Base-by-base conservation (phyloP, 164 flowering plant genomes). In the Dillenia turbinata region DNA sequence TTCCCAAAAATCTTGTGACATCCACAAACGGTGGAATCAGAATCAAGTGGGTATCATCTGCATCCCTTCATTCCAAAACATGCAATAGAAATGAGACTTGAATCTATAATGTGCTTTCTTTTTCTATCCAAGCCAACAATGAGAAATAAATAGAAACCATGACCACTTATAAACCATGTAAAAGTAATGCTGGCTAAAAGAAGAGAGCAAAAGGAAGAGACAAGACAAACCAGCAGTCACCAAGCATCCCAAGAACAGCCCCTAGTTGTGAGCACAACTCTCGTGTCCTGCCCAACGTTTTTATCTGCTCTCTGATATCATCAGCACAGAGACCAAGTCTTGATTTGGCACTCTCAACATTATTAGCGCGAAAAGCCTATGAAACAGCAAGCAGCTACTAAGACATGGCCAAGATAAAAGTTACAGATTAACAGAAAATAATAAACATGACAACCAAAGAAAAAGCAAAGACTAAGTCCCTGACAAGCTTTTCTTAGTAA, bases 191-290 rank as follows among this genome's bases (percentile, higher is more conserved):
- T 2, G 40, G 40, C 40, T 26, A 26, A 49, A 15, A 45, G 44
- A 66, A 59, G 49, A n/a, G 52, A 49, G 51, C 16, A 46, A 65
- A 19, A 57, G 11, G 48, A 44, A 54, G 55, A 72, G 12, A 55
- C 60, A 59, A 47, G 49, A 47, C 80, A 54, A 26, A 91, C 99
- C 97, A 86, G 84, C 99, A 94, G 68, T 94, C 99, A 57, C 99
- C 99, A 70, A 94, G 96, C 96, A 88, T 88, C 14, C 99, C 99
- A 40, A 94, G 83, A 57, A 94, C 94, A 13, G 97, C 99, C 49
- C 99, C 99, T 52, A 94, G 84, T 79, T 94, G 99, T 44, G 99
- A 89, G 72, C 96, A 89, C 67, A 94, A 71, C 76, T 94, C 97
- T 50, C 88, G 68, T 61, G 88, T 83, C 63, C 76, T 71, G 44